Evolutionary conservation across 2,329 filamentous ascomycete genomes (phyloP), one percentile per base, ranked within the genome.

Genomic region (Monosporascus sp.): DNA sequence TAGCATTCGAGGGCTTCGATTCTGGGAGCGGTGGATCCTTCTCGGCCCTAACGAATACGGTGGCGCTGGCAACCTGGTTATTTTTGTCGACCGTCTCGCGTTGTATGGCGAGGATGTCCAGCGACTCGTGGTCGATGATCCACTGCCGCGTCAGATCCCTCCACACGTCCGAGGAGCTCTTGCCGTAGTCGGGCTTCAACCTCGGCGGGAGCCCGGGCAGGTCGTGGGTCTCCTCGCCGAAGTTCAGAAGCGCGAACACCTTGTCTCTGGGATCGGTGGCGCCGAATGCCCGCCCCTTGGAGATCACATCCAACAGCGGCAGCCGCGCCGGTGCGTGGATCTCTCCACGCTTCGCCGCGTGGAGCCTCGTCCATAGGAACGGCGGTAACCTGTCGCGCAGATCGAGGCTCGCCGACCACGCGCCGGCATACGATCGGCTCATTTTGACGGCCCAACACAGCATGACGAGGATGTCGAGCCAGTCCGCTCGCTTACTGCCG

Each of bases 111-210:
- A 51, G 28, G 11, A 51, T 51, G 20, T 51, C 50, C 5, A 51
- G 41, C 15, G 50, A 51, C 11, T 31, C 44, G 9, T 51, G 50
- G 9, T 51, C 50, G 28, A 51, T 31, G 3, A 51, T 48, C 50
- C 50, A 51, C 9, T 51, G 50, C 17, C 50, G 46, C 18, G 50
- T 51, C 31, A 51, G 20, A 38, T 51, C 50, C 22, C 46, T 51
- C 50, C 50, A 51, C 22, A 51, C 50, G 6, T 48, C 50, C 5
- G 44, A 51, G 8, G 50, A 37, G 24, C 40, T 41, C 20, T 51
- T 51, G 17, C 31, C 50, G 31, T 51, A 51, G 24, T 51, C 50
- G 18, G 50, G 50, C 20, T 51, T 51, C 31, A 51, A 38, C 8
- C 50, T 40, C 14, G 50, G 35, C 4, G 50, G 43, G 2, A 51